Conservation (phyloP, 2,329 filamentous ascomycete species). For the Ceratocystiopsis minuta region DNA sequence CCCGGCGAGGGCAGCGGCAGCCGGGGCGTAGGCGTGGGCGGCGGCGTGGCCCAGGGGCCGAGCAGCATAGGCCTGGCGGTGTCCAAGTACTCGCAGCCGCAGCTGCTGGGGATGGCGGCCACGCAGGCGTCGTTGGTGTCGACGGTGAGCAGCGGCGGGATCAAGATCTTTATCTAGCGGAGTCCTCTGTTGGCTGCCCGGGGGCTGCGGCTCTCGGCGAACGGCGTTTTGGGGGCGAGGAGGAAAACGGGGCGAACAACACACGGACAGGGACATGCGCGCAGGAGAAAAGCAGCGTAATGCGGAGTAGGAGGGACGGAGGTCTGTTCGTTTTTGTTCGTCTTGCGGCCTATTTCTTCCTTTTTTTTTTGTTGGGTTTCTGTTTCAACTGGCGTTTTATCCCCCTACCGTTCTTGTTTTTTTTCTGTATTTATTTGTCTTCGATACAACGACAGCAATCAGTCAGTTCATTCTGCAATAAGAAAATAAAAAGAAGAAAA, state of each 20-base stretch:
- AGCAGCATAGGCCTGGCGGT: conserved; percentile 6
- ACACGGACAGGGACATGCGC: too few species aligned
- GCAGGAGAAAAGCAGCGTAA: too few species aligned
- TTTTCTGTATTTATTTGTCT: too few species aligned
- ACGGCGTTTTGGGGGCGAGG: not conserved
- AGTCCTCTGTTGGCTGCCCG: too few species aligned
- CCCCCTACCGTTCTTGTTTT: too few species aligned
- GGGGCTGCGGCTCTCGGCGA: too few species aligned
- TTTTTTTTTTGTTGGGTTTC: not conserved
- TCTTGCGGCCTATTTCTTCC: not conserved
- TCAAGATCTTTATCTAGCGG: conserved; percentile 4
- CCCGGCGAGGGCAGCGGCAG: not conserved
- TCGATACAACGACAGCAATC: too few species aligned
- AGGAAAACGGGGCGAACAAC: too few species aligned
- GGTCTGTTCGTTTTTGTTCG: not conserved
- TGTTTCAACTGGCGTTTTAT: not conserved
- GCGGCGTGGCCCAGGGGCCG: not conserved
- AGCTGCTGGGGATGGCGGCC: not conserved
- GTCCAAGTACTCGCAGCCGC: conserved; percentile 6
- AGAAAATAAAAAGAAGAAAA: too few species aligned
- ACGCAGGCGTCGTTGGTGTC: conserved; percentile 7
- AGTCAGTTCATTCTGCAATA: too few species aligned
- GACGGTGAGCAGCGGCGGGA: conserved; percentile 4
- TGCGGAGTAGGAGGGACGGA: too few species aligned
- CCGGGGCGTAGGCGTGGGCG: not conserved